phyloP scores from a whole-genome alignment of 192 early-diverging fungal species.

The Gryganskiella cystojenkinii region DNA sequence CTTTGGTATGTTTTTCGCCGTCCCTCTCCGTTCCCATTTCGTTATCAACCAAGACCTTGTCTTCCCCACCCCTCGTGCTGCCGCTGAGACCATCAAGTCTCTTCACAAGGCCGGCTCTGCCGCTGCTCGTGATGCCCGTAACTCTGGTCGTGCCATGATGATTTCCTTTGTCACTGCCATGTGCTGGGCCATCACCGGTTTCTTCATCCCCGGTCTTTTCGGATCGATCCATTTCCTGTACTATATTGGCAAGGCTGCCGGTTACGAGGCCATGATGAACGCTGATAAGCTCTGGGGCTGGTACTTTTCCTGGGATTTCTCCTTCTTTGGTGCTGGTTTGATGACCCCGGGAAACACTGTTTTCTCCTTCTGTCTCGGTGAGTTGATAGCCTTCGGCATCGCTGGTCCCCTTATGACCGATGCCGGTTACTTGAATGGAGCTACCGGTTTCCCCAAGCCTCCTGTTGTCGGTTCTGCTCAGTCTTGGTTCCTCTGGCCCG shows the following conservation, averaged over 20 bases:
- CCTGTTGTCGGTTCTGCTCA: conserved; percentile 57
- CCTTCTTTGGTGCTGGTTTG: conserved; percentile 74
- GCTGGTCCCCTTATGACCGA: conserved; percentile 66
- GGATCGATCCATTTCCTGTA: conserved; percentile 55
- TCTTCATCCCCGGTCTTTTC: conserved; percentile 57
- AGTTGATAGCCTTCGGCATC: conserved; percentile 66
- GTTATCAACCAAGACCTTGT: conserved; percentile 74
- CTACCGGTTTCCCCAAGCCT: conserved; percentile 37
- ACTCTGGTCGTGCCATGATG: conserved; percentile 63
- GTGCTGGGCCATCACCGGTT: conserved; percentile 61
- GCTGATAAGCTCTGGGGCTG: conserved; percentile 62
- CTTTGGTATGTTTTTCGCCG: conserved; percentile 80
- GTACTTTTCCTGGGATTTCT: conserved; percentile 60
- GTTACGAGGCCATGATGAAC: conserved; percentile 54
- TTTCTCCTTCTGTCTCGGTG: conserved; percentile 62
- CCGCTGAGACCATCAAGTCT: conserved; percentile 70
- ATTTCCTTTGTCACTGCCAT: conserved; percentile 55
- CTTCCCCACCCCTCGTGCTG: conserved; percentile 75
- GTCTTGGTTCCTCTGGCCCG: conserved; percentile 78
- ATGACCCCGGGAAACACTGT: conserved; percentile 67
- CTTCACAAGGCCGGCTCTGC: conserved; percentile 59
- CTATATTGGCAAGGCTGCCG: conserved; percentile 60
- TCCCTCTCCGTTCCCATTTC: conserved; percentile 73
- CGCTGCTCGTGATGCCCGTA: conserved; percentile 59
- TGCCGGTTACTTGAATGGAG: conserved; percentile 44